Conservation (phyloP, 1,284 basidiomycete species). For the Ganoderma leucocontextum region DNA sequence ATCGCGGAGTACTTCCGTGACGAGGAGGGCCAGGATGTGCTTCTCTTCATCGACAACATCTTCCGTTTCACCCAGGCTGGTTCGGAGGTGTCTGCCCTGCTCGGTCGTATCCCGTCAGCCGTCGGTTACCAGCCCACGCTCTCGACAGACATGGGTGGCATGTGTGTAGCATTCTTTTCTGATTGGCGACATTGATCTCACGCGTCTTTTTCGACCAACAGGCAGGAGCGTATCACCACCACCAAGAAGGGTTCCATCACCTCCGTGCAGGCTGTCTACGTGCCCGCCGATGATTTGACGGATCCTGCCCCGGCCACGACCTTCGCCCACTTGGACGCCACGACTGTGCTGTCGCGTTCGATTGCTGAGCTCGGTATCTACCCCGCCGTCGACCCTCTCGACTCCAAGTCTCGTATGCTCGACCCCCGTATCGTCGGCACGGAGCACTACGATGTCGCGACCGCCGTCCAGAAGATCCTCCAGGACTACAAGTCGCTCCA, state of each 20-base stretch:
- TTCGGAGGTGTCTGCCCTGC: conserved; percentile 99
- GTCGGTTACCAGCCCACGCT: conserved; percentile 99
- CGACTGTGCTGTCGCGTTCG: conserved; percentile 97
- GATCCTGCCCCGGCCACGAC: conserved; percentile 99
- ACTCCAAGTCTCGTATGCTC: conserved; percentile 99
- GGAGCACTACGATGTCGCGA: conserved; percentile 96
- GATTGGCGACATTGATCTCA: conserved; percentile 21
- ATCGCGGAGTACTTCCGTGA: conserved; percentile 99
- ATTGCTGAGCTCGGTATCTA: conserved; percentile 99
- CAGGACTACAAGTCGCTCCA: conserved; percentile 99
- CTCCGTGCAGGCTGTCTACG: conserved; percentile 99
- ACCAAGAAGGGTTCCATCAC: conserved; percentile 99
- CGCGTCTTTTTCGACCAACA: conserved; percentile 38
- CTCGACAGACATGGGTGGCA: conserved; percentile 99
- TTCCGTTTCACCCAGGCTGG: conserved; percentile 99
- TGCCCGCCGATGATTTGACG: conserved; percentile 99
- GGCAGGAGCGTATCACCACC: conserved; percentile 98
- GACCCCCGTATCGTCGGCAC: conserved; percentile 95
- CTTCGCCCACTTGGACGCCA: conserved; percentile 99
- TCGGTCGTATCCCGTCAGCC: conserved; percentile 99
- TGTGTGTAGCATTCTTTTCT: conserved; percentile 65
- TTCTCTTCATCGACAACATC: conserved; percentile 99
- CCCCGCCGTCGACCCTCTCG: conserved; percentile 98
- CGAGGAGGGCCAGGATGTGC: conserved; percentile 99
- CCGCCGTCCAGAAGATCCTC: conserved; percentile 96